Conservation (phyloP, 2,329 filamentous ascomycete genomes). For the Zymoseptoria crescenta region DNA sequence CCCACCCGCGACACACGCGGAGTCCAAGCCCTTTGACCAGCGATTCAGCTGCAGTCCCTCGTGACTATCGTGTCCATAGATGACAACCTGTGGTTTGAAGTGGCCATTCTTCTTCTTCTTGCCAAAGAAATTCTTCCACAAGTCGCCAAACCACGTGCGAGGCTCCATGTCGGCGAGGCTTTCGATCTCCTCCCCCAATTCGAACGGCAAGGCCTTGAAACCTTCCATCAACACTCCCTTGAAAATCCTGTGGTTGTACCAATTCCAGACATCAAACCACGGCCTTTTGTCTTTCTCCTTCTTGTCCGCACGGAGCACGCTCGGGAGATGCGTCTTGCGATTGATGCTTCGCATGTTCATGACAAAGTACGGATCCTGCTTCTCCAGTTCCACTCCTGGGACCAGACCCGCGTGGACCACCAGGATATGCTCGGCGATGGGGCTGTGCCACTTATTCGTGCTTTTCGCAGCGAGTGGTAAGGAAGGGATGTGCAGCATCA, state of each 20-base stretch:
- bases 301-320: conserved; percentile 27
- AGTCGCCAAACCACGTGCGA: conserved; percentile 3
- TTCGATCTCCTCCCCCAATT: not conserved
- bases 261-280: conserved; percentile 27
- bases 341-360: conserved; percentile 90
- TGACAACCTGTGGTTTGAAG: conserved; percentile 53
- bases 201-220: conserved; percentile 2
- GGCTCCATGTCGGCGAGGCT: not conserved
- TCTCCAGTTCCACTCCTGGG: conserved; percentile 60
- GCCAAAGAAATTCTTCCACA: conserved; percentile 18
- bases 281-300: conserved; percentile 21
- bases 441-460: conserved; percentile 40
- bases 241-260: conserved; percentile 27
- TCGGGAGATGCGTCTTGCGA: conserved; percentile 52
- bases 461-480: conserved; percentile 20
- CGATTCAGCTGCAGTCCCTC: conserved; percentile 57
- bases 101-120: conserved; percentile 24
- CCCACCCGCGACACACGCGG: conserved; percentile 69
- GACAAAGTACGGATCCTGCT: conserved; percentile 68
- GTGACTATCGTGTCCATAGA: conserved; percentile 83
- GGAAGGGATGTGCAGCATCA: conserved; percentile 30
- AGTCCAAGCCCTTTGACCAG: conserved; percentile 80
- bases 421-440: conserved; percentile 53
- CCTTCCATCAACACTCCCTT: conserved; percentile 8
- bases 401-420: conserved; percentile 84